Conservation (phyloP, 352 stramenopile species). For the Lagenidium giganteum region DNA sequence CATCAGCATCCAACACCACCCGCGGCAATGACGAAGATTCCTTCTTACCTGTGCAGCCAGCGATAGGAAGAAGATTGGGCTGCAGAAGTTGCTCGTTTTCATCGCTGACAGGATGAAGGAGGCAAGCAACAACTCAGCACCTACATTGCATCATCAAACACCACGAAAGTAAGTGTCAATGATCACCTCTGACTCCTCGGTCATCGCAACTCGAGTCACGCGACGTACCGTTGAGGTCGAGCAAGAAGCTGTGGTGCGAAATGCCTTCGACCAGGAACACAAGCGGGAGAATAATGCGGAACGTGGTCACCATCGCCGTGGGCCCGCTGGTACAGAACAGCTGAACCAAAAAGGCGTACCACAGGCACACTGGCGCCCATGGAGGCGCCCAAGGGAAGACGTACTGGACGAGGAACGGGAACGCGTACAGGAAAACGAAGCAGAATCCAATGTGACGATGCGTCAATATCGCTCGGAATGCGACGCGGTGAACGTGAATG, state of each 20-base stretch:
- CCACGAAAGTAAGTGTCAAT: neutral
- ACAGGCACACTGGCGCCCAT: conserved; percentile 85
- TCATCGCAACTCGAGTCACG: no score
- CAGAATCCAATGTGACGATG: conserved; percentile 84
- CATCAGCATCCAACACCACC: neutral
- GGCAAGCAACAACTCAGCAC: conserved; percentile 73
- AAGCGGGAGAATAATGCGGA: conserved; percentile 78
- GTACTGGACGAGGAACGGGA: conserved; percentile 83
- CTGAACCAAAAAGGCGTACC: conserved; percentile 88
- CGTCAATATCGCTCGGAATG: conserved; percentile 78
- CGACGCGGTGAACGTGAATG: conserved; percentile 72
- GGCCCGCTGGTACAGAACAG: conserved; percentile 81
- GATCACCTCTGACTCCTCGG: no score
- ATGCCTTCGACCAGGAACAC: conserved; percentile 86
- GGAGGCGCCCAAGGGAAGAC: conserved; percentile 85
- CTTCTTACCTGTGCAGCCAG: conserved; percentile 68
- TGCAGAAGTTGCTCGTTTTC: conserved; percentile 84
- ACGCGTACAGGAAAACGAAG: conserved; percentile 85
- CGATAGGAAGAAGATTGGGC: conserved; percentile 79
- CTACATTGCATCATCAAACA: conserved; percentile 17
- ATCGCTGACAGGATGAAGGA: conserved; percentile 85
- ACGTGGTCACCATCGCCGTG: conserved; percentile 82
- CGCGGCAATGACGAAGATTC: no score
- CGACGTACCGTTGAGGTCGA: conserved; percentile 82
- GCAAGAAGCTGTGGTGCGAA: conserved; percentile 84